These are phyloP conservation scores for Citrullus mucosospermus DNA, from an alignment of 306 rosid genomes.

Conservation along the genomic window DNA sequence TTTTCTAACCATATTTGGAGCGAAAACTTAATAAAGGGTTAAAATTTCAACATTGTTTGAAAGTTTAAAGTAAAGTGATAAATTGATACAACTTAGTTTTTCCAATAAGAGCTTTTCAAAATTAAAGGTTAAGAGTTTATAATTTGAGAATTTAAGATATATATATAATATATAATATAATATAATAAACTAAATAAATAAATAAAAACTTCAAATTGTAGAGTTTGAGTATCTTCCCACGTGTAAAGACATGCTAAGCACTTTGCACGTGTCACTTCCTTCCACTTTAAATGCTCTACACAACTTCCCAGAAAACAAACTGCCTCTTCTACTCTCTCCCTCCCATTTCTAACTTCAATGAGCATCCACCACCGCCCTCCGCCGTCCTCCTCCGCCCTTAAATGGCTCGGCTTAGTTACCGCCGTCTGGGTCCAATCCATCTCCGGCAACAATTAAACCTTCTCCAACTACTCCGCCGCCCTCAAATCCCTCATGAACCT, in stretches of 20 bases:
- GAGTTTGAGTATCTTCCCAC: background rate
- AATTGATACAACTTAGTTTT: too few relatives aligned
- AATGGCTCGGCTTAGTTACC: slow-evolving; percentile 73
- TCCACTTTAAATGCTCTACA: background rate
- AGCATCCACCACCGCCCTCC: background rate
- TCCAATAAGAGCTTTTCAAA: too few relatives aligned
- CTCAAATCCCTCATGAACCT: slow-evolving; percentile 75
- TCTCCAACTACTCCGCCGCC: slow-evolving; percentile 80
- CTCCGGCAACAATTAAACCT: slow-evolving; percentile 93
- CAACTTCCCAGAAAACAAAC: background rate
- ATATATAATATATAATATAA: too few relatives aligned
- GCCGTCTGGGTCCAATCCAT: slow-evolving; percentile 84
- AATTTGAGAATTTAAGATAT: too few relatives aligned
- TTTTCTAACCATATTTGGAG: too few relatives aligned
- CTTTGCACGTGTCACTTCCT: background rate
- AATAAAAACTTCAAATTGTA: too few relatives aligned
- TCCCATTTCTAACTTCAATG: background rate
- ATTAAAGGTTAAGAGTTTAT: too few relatives aligned
- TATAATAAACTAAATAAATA: too few relatives aligned
- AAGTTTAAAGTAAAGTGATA: too few relatives aligned
- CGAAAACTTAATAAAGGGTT: too few relatives aligned
- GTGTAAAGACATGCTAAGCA: background rate
- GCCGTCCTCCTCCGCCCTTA: slow-evolving; percentile 7
- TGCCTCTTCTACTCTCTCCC: background rate
- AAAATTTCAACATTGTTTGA: too few relatives aligned